Conservation (phyloP, 2,329 filamentous ascomycete species). For the Pseudovirgaria hyperparasitica region DNA sequence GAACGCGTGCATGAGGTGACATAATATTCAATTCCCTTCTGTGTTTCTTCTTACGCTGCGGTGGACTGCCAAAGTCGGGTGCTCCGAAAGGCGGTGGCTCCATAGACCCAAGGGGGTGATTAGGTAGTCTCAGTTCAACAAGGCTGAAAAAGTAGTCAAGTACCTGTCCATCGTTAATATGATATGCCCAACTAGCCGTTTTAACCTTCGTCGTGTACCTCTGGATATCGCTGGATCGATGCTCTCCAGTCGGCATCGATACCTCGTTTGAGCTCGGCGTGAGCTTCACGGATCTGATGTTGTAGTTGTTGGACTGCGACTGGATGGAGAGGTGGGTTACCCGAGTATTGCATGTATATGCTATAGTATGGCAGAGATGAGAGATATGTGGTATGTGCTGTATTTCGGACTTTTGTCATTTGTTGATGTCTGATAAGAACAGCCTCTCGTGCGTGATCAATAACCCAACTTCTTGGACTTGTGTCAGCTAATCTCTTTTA, state of each 20-base stretch:
- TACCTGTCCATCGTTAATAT: too few relatives aligned
- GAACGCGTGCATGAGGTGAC: too few relatives aligned
- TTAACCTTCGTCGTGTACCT: too few relatives aligned
- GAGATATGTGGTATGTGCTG: constrained; percentile 30
- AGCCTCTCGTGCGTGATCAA: constrained; percentile 31
- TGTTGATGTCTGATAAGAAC: constrained; percentile 31
- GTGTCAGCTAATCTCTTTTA: constrained; percentile 9
- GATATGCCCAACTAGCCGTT: too few relatives aligned
- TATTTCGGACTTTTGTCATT: constrained; percentile 26
- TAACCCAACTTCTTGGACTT: constrained; percentile 30
- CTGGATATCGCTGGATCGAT: constrained; percentile 63
- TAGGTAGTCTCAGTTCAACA: constrained; percentile 52
- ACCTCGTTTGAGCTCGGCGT: constrained; percentile 54
- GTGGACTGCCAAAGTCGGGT: too few relatives aligned
- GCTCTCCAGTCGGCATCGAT: constrained; percentile 70
- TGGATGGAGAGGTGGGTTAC: constrained; percentile 30
- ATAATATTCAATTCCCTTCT: too few relatives aligned
- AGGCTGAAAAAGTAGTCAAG: constrained; percentile 68
- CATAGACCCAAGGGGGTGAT: too few relatives aligned
- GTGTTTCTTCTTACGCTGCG: too few relatives aligned
- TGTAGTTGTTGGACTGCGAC: constrained; percentile 28
- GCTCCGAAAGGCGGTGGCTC: too few relatives aligned
- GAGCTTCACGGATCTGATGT: constrained; percentile 47
- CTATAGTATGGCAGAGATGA: constrained; percentile 32
- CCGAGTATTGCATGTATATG: constrained; percentile 32